Evolutionary conservation across 805 yeast genomes (phyloP).

Genomic region (Saccharomycopsis fermentans): DNA sequence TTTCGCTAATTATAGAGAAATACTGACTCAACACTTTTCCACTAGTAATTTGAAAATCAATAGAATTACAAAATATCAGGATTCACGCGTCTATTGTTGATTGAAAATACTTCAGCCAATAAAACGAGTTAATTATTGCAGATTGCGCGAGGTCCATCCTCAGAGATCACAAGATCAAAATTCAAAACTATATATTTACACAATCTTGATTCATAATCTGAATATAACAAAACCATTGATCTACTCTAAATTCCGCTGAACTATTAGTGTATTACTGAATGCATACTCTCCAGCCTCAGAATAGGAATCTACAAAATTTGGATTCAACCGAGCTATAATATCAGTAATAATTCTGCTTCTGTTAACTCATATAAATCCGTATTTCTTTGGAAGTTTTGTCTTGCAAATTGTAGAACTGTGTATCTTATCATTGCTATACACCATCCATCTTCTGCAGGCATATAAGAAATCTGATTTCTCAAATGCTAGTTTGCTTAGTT

Average conservation of each 20-base stretch:
- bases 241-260: not conserved
- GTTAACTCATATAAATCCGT: not conserved
- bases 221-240: not conserved
- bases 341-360: not conserved
- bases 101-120: not conserved
- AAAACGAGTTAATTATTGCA: not conserved
- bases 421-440: not conserved
- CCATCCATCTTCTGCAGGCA: not conserved
- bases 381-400: not conserved
- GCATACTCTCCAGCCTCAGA: not conserved
- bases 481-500: not conserved
- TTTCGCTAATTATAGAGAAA: not conserved
- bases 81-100: not conserved
- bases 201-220: not conserved
- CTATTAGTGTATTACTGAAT: not conserved
- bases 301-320: not conserved
- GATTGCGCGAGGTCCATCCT: not conserved
- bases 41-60: not conserved
- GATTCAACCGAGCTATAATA: not conserved
- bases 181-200: not conserved
- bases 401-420: not conserved
- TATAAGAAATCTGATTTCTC: not conserved
- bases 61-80: not conserved
- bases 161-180: not conserved
- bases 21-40: not conserved